Base-by-base conservation (phyloP, 2,329 filamentous ascomycete genomes). In the Phialocephala subalpina region DNA sequence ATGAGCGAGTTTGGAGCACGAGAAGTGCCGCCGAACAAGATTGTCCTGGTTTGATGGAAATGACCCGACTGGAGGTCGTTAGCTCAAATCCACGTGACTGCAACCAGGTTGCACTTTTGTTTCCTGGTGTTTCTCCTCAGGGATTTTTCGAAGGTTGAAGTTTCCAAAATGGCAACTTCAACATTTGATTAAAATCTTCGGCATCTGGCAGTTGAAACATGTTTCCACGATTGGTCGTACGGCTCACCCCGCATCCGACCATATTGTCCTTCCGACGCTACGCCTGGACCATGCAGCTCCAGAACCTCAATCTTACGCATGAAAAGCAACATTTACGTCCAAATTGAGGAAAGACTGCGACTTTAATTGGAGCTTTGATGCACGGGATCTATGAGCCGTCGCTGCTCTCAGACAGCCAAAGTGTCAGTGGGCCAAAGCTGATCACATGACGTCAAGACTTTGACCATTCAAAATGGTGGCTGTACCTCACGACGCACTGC, bases 371-470 rank as follows among this genome's bases (percentile, higher is more conserved):
- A 25, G 20, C 47, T 25, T 33, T 53, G 49, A 53, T 53, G 14
- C 27, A 25, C 14, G 38, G 7, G 12, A 25, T 53, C 49, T 18
- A 33, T 29, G 49, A 27, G 49, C 27, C 25, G 12, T 1, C 18
- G 5, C 49, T 11, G 8, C 18, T 27, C 29, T 57, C 55, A 38
- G 3, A 57, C 55, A 57, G 12, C 14, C 8, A 57, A 36, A 57
- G 55, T 57, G 29, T 57, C 55, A 40, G 27, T 35, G 33, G 14
- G 20, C 16, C 25, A 33, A 33, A 38, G 29, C 55, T 57, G 20
- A 18, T 57, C 55, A 57, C 55, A 57, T 57, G 55, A 57, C 33
- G 55, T 57, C 33, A 56, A 56, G 35, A 40, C 29, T 40, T 57
- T 38, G 29, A 4, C 52, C 29, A 22, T 36, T 36, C 12, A 57